These are phyloP conservation scores for Podospora pseudopauciseta DNA, from an alignment of 495 filamentous ascomycete genomes.

Conservation along the genomic window DNA sequence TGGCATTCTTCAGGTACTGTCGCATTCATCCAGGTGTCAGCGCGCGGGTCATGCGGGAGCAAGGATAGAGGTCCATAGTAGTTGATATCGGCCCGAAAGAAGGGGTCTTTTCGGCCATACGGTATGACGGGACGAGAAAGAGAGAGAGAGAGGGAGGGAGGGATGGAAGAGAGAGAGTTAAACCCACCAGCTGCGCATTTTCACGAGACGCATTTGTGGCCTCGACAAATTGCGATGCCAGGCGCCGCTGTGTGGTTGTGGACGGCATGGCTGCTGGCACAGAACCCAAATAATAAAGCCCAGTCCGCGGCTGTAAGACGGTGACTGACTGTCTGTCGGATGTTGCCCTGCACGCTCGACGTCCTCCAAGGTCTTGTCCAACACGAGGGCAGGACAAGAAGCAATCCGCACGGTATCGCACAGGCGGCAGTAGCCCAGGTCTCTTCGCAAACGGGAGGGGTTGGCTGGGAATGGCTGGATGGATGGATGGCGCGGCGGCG, in stretches of 20 bases:
- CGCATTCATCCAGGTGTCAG: slow-evolving; percentile 18
- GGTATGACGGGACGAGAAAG: slow-evolving; percentile 16
- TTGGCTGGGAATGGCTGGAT: too few relatives aligned
- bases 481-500: too few relatives aligned
- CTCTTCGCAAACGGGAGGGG: not conserved
- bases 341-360: not conserved
- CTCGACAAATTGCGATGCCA: slow-evolving; percentile 48
- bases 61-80: slow-evolving; percentile 20
- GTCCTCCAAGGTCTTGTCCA: not conserved
- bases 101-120: slow-evolving; percentile 16
- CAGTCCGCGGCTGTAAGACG: not conserved
- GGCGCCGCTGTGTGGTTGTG: slow-evolving; percentile 45
- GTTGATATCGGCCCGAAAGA: slow-evolving; percentile 31
- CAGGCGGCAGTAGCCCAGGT: not conserved
- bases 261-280: slow-evolving; percentile 16
- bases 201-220: slow-evolving; percentile 53
- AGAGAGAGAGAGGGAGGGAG: too few relatives aligned
- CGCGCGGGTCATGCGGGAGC: slow-evolving; percentile 14
- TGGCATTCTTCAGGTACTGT: slow-evolving; percentile 41
- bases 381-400: not conserved
- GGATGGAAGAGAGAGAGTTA: not conserved
- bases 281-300: not conserved
- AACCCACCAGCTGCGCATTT: slow-evolving; percentile 49
- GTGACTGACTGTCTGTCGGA: not conserved
- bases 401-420: not conserved